Evolutionary conservation across 1,284 basidiomycete species (phyloP).

Genomic region (Apiotrichum montevideense): DNA sequence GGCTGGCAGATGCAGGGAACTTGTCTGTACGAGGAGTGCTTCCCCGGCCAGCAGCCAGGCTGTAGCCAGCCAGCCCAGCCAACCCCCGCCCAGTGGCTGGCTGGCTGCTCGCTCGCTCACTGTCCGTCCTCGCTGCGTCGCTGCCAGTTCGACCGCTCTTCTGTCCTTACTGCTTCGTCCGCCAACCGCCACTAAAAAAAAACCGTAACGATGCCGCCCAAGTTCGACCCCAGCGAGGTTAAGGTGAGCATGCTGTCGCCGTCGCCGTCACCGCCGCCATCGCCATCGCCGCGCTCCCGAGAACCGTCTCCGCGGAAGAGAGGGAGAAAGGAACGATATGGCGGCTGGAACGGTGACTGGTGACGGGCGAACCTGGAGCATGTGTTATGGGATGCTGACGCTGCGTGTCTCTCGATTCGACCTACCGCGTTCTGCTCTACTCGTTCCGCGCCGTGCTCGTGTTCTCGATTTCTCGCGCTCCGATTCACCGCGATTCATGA

Average conservation of each 20-base stretch:
- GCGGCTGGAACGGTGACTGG: neutral
- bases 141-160: neutral
- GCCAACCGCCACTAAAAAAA: conserved; percentile 1
- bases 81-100: neutral
- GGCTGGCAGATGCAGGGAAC: too few species aligned
- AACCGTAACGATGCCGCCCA: conserved; percentile 41
- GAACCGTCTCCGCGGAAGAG: neutral
- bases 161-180: neutral
- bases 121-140: neutral
- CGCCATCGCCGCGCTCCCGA: neutral
- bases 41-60: too few species aligned
- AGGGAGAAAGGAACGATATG: neutral
- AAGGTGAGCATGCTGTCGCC: conserved; percentile 33
- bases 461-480: neutral
- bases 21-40: too few species aligned
- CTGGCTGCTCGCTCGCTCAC: neutral
- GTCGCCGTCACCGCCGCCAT: neutral
- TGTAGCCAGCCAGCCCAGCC: neutral
- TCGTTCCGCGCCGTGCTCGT: neutral
- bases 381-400: too few species aligned
- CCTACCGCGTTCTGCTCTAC: neutral
- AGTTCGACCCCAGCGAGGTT: conserved; percentile 48
- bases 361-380: neutral
- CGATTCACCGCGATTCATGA: neutral
- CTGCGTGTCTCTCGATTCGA: too few species aligned